A percentile compares a stretch with the other conserved stretches of the same genome.
Evolutionary conservation across 257 asterid genomes (phyloP).

Genomic region (Nicotiana tabacum): DNA sequence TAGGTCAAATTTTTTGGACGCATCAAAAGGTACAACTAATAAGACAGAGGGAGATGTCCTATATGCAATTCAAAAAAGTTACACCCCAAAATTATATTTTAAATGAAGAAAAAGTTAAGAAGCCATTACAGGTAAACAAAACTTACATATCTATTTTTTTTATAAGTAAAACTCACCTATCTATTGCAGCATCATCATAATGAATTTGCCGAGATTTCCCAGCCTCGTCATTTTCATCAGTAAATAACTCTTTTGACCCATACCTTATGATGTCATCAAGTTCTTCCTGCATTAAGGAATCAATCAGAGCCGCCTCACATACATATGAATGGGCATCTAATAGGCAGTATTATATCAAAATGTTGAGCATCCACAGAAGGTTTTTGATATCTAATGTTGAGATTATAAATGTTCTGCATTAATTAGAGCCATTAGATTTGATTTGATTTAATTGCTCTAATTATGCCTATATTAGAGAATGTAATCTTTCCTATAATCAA

Average conservation of each 20-base stretch:
- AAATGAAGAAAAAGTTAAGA: constrained; percentile 2
- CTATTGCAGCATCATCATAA: constrained; percentile 95
- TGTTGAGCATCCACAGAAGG: too few species aligned
- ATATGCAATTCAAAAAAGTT: constrained; percentile 8
- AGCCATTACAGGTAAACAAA: constrained; percentile 3
- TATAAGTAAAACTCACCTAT: constrained; percentile 43
- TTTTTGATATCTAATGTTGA: too few species aligned
- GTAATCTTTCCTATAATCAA: too few species aligned
- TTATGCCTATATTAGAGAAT: too few species aligned
- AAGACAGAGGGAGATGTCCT: neutral
- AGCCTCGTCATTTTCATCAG: constrained; percentile 84
- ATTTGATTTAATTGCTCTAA: too few species aligned
- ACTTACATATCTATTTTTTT: constrained; percentile 35
- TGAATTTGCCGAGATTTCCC: constrained; percentile 95
- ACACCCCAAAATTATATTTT: neutral
- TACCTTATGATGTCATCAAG: constrained; percentile 91
- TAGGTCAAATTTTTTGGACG: neutral
- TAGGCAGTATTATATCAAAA: too few species aligned
- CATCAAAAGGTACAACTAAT: neutral
- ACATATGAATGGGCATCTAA: too few species aligned
- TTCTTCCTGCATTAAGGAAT: constrained; percentile 67
- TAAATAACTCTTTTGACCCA: constrained; percentile 93
- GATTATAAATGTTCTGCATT: too few species aligned
- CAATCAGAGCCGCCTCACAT: neutral
- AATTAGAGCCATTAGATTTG: too few species aligned